These are phyloP conservation scores for Samsoniella hepiali DNA, from an alignment of 2,329 filamentous ascomycete genomes.

Conservation along the genomic window DNA sequence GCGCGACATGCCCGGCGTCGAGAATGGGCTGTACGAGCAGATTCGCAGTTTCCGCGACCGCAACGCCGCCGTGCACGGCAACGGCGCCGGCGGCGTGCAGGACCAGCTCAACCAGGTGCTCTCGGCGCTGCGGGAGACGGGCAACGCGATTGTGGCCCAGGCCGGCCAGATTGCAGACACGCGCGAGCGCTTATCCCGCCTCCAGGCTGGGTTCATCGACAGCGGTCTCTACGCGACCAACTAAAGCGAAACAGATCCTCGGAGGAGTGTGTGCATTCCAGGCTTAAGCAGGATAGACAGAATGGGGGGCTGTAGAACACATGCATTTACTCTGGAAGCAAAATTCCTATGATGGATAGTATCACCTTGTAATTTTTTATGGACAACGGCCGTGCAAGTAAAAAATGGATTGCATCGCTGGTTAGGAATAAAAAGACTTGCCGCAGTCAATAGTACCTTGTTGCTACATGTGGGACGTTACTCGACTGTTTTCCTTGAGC, in stretches of 20 bases:
- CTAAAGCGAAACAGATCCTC: background rate
- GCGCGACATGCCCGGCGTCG: slow-evolving; percentile 46
- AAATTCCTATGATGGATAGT: background rate
- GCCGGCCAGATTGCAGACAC: slow-evolving; percentile 43
- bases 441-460: background rate
- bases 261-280: too few relatives aligned
- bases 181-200: slow-evolving; percentile 38
- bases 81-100: slow-evolving; percentile 30
- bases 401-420: background rate
- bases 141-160: slow-evolving; percentile 39
- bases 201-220: slow-evolving; percentile 41
- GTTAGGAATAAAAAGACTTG: background rate
- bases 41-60: slow-evolving; percentile 37
- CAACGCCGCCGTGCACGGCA: slow-evolving; percentile 22
- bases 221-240: slow-evolving; percentile 28
- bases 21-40: slow-evolving; percentile 45
- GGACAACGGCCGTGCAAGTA: background rate
- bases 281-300: background rate
- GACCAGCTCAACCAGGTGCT: slow-evolving; percentile 40
- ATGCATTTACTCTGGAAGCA: background rate
- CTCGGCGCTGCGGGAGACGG: slow-evolving; percentile 38
- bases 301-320: background rate
- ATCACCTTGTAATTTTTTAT: background rate
- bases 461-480: background rate
- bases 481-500: background rate